phyloP scores from a whole-genome alignment of 257 asterid species.

The Ajuga chamaepitys region DNA sequence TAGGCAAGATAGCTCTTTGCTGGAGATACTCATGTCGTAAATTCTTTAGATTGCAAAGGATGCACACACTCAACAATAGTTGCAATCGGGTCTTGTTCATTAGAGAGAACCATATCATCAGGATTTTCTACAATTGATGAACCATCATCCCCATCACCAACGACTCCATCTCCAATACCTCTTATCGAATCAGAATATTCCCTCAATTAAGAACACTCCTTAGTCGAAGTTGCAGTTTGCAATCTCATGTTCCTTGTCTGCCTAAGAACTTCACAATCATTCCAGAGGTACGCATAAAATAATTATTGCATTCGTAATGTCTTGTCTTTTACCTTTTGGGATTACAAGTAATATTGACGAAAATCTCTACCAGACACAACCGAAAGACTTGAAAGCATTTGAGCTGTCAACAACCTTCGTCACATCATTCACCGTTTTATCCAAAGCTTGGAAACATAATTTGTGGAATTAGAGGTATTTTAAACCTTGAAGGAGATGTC shows the following conservation, averaged over 20 bases:
- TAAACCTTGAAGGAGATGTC: not conserved
- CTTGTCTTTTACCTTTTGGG: not conserved
- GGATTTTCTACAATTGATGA: no score
- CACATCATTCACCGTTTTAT: not conserved
- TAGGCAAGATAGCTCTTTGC: not conserved
- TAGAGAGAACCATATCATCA: no score
- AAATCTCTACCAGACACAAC: no score
- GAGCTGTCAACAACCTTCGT: no score
- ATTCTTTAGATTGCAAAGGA: not conserved
- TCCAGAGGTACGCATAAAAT: not conserved
- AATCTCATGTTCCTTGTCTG: no score
- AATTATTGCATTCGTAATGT: not conserved
- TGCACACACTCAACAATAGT: not conserved
- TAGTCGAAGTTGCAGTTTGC: not conserved
- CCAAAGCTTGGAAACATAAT: not conserved
- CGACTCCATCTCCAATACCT: not conserved
- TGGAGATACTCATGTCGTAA: not conserved
- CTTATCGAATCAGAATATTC: not conserved
- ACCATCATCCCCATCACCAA: no score
- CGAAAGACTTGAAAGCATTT: no score
- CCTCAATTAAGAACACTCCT: not conserved
- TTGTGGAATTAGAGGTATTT: not conserved
- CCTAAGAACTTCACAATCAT: not conserved
- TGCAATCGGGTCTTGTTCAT: no score
- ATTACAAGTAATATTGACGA: no score